These are phyloP conservation scores for Paraphaeosphaeria minitans DNA, from an alignment of 2,329 filamentous ascomycete genomes.

Conservation along the genomic window DNA sequence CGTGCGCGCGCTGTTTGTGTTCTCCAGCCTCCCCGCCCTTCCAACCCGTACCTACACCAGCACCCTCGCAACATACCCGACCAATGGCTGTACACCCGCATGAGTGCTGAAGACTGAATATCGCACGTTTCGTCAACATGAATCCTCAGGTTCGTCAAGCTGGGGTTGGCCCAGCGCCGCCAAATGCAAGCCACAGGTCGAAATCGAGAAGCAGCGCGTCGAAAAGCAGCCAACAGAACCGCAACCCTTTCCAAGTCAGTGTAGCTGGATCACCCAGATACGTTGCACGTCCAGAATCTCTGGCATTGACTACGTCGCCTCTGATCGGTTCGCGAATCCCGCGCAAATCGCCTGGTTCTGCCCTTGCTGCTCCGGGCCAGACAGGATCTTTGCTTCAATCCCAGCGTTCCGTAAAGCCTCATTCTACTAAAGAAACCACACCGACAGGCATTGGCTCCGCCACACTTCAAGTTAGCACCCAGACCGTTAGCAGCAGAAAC, in stretches of 20 bases:
- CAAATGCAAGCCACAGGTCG: background rate
- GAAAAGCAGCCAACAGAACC: conserved; percentile 6
- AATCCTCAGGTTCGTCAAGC: conserved; percentile 16
- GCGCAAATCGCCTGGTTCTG: conserved; percentile 26
- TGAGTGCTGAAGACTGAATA: conserved; percentile 15
- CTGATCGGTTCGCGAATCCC: conserved; percentile 35
- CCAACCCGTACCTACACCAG: background rate
- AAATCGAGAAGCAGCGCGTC: conserved; percentile 19
- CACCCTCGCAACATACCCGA: background rate
- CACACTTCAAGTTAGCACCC: conserved; percentile 8
- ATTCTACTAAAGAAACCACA: background rate
- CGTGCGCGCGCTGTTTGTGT: background rate
- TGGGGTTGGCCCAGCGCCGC: conserved; percentile 3
- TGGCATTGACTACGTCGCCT: conserved; percentile 4
- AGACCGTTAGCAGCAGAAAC: background rate
- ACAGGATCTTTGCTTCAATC: background rate
- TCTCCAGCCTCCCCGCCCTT: background rate
- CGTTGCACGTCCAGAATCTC: conserved; percentile 5
- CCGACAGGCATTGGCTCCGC: background rate
- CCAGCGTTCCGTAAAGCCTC: conserved; percentile 11
- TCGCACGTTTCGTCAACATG: conserved; percentile 16
- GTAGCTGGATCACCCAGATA: conserved; percentile 19
- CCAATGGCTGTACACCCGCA: background rate
- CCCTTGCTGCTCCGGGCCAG: conserved; percentile 1
- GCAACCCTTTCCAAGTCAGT: conserved; percentile 19